Evolutionary conservation across 805 yeast genomes (phyloP).

Genomic region (Saccharomycopsis sp.): DNA sequence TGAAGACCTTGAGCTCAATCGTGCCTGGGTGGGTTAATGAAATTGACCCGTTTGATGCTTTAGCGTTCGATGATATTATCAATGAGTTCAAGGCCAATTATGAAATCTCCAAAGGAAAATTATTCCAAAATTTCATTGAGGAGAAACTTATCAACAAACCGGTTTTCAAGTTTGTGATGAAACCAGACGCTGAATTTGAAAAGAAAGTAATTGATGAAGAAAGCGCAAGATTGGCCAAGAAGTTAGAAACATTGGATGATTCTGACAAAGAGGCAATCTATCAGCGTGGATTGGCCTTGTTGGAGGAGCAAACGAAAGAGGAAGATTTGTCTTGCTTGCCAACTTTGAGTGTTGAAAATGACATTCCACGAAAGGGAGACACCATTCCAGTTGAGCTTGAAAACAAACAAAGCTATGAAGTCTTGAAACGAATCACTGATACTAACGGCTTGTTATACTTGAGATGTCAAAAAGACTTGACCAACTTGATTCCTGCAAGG

Average conservation of each 20-base stretch:
- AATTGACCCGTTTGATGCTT: constrained; percentile 60
- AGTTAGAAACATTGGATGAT: constrained; percentile 37
- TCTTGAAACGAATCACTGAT: constrained; percentile 46
- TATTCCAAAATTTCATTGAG: constrained; percentile 54
- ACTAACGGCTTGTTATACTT: constrained; percentile 79
- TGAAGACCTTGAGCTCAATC: constrained; percentile 61
- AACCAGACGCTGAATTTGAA: constrained; percentile 54
- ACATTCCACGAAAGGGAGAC: constrained; percentile 56
- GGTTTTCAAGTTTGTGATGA: constrained; percentile 65
- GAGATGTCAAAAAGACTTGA: constrained; percentile 54
- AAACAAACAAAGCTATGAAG: constrained; percentile 28
- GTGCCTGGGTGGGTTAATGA: constrained; percentile 83
- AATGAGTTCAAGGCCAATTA: constrained; percentile 54
- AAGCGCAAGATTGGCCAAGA: constrained; percentile 35
- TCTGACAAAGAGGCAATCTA: constrained; percentile 50
- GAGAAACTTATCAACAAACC: constrained; percentile 46
- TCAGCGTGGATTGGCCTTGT: constrained; percentile 50
- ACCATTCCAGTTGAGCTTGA: constrained; percentile 29
- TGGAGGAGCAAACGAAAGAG: constrained; percentile 51
- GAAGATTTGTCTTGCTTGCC: constrained; percentile 81
- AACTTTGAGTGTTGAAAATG: constrained; percentile 54
- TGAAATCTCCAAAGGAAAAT: constrained; percentile 37
- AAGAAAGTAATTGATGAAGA: constrained; percentile 48
- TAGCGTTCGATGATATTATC: constrained; percentile 58
- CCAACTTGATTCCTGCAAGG: constrained; percentile 45